These are phyloP conservation scores for Dictyophora rubrovolvata DNA, from an alignment of 768 basidiomycete species.

Conservation along the genomic window DNA sequence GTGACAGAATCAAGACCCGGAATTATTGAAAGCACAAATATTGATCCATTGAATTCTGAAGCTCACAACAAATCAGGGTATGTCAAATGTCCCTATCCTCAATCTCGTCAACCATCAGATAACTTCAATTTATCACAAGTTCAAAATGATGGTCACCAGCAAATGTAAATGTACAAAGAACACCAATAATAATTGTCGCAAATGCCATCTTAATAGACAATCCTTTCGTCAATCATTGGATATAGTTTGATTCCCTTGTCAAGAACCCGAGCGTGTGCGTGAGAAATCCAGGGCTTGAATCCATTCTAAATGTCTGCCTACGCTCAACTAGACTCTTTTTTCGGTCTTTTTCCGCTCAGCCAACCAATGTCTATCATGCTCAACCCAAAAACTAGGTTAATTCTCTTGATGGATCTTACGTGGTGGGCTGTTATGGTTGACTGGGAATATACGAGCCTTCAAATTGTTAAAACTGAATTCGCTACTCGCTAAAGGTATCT, in stretches of 20 bases:
- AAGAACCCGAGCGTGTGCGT: background rate
- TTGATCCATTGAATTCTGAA: slow-evolving; percentile 34
- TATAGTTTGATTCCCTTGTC: background rate
- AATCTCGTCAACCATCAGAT: background rate
- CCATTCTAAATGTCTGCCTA: background rate
- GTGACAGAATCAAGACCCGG: slow-evolving; percentile 45
- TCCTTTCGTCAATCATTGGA: background rate
- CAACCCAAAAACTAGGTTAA: too few relatives aligned
- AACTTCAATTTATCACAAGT: background rate
- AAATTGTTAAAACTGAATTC: too few relatives aligned
- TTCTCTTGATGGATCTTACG: too few relatives aligned
- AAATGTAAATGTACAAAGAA: too few relatives aligned
- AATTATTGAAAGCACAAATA: slow-evolving; percentile 44
- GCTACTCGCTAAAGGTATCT: too few relatives aligned
- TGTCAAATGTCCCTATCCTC: slow-evolving; percentile 6
- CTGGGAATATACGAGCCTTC: too few relatives aligned
- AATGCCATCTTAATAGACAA: background rate
- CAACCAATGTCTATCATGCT: too few relatives aligned
- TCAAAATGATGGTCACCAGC: too few relatives aligned
- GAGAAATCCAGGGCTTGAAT: background rate
- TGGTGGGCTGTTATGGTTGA: too few relatives aligned
- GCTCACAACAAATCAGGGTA: slow-evolving; percentile 32
- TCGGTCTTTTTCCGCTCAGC: too few relatives aligned
- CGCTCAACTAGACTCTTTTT: too few relatives aligned
- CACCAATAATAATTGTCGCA: too few relatives aligned